These are phyloP conservation scores for Pestalotiopsis sp. DNA, from an alignment of 2,329 filamentous ascomycete species.

Conservation along the genomic window DNA sequence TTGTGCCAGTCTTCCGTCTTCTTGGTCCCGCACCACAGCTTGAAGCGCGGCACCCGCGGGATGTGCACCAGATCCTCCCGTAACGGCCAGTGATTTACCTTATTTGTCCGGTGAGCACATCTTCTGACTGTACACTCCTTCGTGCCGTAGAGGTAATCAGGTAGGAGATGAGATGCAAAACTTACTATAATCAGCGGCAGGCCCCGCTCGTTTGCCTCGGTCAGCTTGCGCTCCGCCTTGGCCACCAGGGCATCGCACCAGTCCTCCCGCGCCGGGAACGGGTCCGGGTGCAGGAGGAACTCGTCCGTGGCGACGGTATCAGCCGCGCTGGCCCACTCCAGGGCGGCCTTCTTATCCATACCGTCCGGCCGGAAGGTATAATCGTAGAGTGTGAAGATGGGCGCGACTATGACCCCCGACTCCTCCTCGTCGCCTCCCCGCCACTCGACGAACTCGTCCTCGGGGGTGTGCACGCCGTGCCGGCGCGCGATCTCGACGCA, in stretches of 20 bases:
- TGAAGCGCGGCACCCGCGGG: constrained; percentile 38
- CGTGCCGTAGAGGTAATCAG: neutral
- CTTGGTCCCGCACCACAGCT: constrained; percentile 41
- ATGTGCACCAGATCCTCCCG: constrained; percentile 38
- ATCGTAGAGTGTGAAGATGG: constrained; percentile 63
- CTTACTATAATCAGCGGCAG: constrained; percentile 33
- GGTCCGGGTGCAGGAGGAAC: constrained; percentile 39
- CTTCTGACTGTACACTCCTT: too few relatives aligned
- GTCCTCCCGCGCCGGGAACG: constrained; percentile 34
- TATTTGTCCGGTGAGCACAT: too few relatives aligned
- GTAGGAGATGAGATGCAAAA: neutral
- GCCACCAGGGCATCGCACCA: constrained; percentile 36
- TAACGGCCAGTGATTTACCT: constrained; percentile 40
- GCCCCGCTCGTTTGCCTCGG: constrained; percentile 21
- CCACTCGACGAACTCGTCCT: constrained; percentile 58
- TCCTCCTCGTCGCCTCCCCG: constrained; percentile 41
- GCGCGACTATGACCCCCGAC: constrained; percentile 48
- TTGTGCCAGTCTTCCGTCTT: constrained; percentile 38
- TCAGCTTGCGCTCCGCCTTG: constrained; percentile 30
- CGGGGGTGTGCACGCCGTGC: constrained; percentile 56
- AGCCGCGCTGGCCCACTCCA: constrained; percentile 38
- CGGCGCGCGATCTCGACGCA: constrained; percentile 56
- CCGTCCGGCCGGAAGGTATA: constrained; percentile 58
- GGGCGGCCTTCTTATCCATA: constrained; percentile 48
- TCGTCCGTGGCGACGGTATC: constrained; percentile 41